Evolutionary conservation across 176 grass and related monocot species (phyloP), one percentile per base, ranked within the genome.

Genomic region (Olyra latifolia): DNA sequence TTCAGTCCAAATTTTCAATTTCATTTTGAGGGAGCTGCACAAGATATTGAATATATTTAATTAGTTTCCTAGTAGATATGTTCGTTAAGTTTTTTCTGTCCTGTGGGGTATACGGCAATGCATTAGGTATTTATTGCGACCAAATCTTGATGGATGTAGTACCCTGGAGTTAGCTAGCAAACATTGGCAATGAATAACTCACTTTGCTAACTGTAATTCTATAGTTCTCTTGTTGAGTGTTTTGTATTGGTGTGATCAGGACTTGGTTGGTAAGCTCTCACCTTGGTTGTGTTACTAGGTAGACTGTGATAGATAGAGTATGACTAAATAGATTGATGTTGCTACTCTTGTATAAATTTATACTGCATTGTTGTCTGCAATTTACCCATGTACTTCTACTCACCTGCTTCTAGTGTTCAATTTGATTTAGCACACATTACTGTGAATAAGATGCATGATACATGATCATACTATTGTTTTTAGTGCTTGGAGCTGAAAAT

Each of bases 401-500:
- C 57, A 48, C 19, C 17, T 40, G 52, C 25, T n/a, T 67, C 66
- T 48, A 73, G 10, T 66, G 17, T 79, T 68, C 23, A 0, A 68
- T 75, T 88, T 80, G 15, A 61, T 83, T 55, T 64, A 16, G 74
- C 41, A 30, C 11, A 47, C 10, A 42, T 73, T 58, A 66, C 39
- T 59, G 40, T 39, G 58, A 50, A 53, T 49, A n/a, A 44, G 4
- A 29, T 75, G 13, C 47, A 40, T 67, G 8, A 69, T 24, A 10
- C 29, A 29, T 62, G 24, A 40, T 30, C 11, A 9, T 60, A 44
- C 19, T 17, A 43, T 55, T 79, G 71, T 75, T 75, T 77, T 24
- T 78, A 89, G 76, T 72, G 74, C 14, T 86, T 90, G 85, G 63
- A 87, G 47, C 53, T 81, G 14, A 83, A 82, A 49, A 76, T 84